Evolutionary conservation across 495 filamentous ascomycete genomes (phyloP).

Genomic region (Daldinia concentrica): DNA sequence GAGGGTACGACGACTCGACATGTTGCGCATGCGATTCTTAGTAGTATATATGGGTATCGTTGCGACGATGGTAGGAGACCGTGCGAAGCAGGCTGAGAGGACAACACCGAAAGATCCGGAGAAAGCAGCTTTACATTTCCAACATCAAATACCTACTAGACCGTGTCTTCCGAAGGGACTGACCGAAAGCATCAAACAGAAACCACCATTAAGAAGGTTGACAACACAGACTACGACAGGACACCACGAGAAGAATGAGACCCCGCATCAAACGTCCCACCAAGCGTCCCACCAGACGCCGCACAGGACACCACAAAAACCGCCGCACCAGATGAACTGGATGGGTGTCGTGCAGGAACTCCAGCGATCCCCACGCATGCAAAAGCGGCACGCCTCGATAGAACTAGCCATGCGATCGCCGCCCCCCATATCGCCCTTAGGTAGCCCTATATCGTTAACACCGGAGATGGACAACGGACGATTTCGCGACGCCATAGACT

Average conservation of each 20-base stretch:
- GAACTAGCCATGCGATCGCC: conserved; percentile 56
- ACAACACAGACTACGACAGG: conserved; percentile 57
- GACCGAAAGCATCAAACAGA: conserved; percentile 53
- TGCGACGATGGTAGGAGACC: conserved; percentile 51
- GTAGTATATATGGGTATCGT: conserved; percentile 65
- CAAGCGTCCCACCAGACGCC: conserved; percentile 45
- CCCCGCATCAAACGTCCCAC: conserved; percentile 34
- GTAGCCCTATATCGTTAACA: conserved; percentile 32
- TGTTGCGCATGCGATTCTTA: conserved; percentile 66
- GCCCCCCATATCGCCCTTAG: conserved; percentile 37
- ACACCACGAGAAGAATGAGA: conserved; percentile 9
- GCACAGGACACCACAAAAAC: conserved; percentile 35
- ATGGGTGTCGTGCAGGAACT: conserved; percentile 63
- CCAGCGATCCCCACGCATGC: conserved; percentile 60
- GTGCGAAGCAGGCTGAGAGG: conserved; percentile 39
- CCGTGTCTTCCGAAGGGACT: conserved; percentile 46
- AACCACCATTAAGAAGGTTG: conserved; percentile 53
- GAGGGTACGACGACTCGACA: conserved; percentile 66
- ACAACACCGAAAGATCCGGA: conserved; percentile 48
- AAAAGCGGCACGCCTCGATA: conserved; percentile 61
- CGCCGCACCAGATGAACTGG: conserved; percentile 57
- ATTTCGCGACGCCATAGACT: conserved; percentile 23
- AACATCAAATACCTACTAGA: conserved; percentile 43
- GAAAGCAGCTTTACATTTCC: conserved; percentile 31
- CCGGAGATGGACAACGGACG: conserved; percentile 32